Base-by-base conservation (phyloP, 345 rosid genomes). In the Hypericum androsaemum region DNA sequence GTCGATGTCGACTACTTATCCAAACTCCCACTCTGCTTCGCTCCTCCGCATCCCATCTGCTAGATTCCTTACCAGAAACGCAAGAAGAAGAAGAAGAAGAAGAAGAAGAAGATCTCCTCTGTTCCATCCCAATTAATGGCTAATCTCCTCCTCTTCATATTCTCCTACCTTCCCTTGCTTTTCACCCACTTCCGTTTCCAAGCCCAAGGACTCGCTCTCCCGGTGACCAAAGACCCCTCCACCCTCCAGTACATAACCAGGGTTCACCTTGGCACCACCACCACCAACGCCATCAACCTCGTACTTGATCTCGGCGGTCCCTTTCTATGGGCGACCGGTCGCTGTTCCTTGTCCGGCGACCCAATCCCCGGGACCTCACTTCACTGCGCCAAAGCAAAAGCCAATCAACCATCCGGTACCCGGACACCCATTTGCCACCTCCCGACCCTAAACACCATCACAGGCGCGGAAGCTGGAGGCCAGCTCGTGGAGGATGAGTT, bases 191-290 rank as follows among this genome's bases (percentile, higher is more conserved):
- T 45, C 39, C 11, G 50, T 8, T 58, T 45, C 39, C 56, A 39
- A 36, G 67, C 66, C 22, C 75, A 60, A 43, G 11, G 61, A 13
- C 51, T 70, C 43, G 61, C 81, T 52, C 50, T 46, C 10, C 79
- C 89, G 6, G 74, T 86, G 5, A 5, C 53, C 3, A 77, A 71
- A 70, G 94, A 89, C 65, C 7, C 66, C 9, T 57, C 77, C 5
- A 78, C 84, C 41, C 74, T 70, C 37, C 95, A 86, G 57, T 89
- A 81, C 75, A 38, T 86, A 40, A 62, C 94, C 53, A 54, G 50
- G 36, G 67, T 78, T 65, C 57, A 43, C 28, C 76, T 39, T 12
- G 82, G 78, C 5, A 59, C 39, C 53, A 56, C 77, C 0, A 53
- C 43, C 5, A 39, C 7, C 5, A 71, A n/a, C n/a, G n/a, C 85